Evolutionary conservation across 2,329 filamentous ascomycete genomes (phyloP).

Genomic region (Microdochium bolleyi): DNA sequence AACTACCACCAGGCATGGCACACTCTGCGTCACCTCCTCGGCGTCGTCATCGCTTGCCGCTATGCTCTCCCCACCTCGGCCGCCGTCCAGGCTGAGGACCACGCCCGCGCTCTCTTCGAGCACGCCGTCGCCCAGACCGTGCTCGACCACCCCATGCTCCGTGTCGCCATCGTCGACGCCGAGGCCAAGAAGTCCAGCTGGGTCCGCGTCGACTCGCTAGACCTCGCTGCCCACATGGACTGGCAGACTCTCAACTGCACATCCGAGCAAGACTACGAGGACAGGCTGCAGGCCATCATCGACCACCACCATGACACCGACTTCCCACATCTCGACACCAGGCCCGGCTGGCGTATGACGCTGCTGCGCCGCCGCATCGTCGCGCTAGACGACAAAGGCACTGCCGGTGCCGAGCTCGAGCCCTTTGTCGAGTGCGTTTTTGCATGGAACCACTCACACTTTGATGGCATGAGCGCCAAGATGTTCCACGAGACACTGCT

Average conservation of each 20-base stretch:
- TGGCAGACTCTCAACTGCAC: constrained; percentile 4
- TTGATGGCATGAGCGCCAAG: constrained; percentile 9
- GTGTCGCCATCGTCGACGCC: constrained; percentile 7
- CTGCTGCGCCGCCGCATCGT: not conserved
- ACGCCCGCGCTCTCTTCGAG: constrained; percentile 4
- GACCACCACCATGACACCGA: constrained; percentile 3
- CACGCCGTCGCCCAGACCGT: constrained; percentile 6
- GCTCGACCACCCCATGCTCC: constrained; percentile 7
- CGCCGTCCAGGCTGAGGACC: not conserved
- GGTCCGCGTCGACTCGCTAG: constrained; percentile 6
- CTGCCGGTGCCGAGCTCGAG: not conserved
- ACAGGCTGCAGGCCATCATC: constrained; percentile 1
- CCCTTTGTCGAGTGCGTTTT: constrained; percentile 7
- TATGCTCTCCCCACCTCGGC: constrained; percentile 3
- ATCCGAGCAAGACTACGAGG: constrained; percentile 4
- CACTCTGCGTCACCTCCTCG: constrained; percentile 5
- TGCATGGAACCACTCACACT: constrained; percentile 7
- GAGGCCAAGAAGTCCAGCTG: constrained; percentile 7
- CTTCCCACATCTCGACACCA: not conserved
- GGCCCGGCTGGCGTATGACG: not conserved
- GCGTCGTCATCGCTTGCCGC: constrained; percentile 9
- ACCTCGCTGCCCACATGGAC: constrained; percentile 7
- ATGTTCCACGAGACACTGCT: constrained; percentile 8
- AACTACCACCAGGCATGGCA: constrained; percentile 5
- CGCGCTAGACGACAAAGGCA: not conserved